phyloP scores from a whole-genome alignment of 169 alveolate species.

The Plasmodium relictum region DNA sequence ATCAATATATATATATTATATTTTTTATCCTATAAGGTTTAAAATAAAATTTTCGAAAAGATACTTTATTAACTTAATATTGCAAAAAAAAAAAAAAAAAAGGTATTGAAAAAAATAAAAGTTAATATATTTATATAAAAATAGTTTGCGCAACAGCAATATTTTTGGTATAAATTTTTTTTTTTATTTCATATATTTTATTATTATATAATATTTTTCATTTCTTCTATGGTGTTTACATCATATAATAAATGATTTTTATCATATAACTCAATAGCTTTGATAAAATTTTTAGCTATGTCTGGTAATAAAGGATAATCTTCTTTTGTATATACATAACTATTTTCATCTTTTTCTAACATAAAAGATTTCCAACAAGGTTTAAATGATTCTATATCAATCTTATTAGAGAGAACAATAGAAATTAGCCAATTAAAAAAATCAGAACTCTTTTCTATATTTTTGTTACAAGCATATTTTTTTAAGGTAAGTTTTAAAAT shows the following conservation, averaged over 20 bases:
- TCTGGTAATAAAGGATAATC: constrained; percentile 66
- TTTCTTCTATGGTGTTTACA: constrained; percentile 22
- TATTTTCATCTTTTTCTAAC: constrained; percentile 62
- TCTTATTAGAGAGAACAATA: constrained; percentile 39
- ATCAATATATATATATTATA: too few relatives aligned
- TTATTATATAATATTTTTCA: constrained; percentile 37
- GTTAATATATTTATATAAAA: too few relatives aligned
- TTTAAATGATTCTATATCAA: constrained; percentile 57
- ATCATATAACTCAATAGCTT: constrained; percentile 50
- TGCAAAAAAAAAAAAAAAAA: too few relatives aligned
- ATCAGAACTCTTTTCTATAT: constrained; percentile 45
- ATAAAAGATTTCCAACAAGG: constrained; percentile 73
- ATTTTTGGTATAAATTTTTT: too few relatives aligned
- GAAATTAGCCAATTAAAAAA: constrained; percentile 67
- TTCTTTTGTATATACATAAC: constrained; percentile 72
- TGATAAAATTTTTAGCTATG: constrained; percentile 61
- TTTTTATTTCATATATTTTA: neutral
- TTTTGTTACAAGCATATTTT: constrained; percentile 75
- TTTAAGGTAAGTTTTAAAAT: constrained; percentile 64
- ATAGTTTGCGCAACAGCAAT: too few relatives aligned
- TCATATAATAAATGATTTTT: constrained; percentile 59
- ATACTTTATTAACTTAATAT: too few relatives aligned
- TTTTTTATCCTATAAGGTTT: too few relatives aligned
- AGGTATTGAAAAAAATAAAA: too few relatives aligned
- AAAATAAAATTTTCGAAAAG: too few relatives aligned